Evolutionary conservation across 768 basidiomycete species (phyloP).

Genomic region (Suillus clintonianus): DNA sequence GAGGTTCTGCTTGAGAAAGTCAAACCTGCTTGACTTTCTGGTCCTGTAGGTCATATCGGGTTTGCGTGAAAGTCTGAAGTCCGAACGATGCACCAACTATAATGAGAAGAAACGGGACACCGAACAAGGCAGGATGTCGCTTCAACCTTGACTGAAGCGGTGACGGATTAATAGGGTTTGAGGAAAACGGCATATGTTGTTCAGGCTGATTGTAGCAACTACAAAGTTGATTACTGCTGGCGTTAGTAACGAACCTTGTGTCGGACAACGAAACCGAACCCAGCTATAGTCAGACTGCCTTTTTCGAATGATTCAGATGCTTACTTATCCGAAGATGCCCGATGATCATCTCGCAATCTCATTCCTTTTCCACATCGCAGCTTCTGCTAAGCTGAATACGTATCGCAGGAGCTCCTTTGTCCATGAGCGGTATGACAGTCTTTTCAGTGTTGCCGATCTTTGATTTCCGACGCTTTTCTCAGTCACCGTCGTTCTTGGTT

Average conservation of each 20-base stretch:
- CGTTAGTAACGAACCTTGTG: background rate
- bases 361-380: slow-evolving; percentile 9
- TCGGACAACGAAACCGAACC: background rate
- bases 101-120: slow-evolving; percentile 81
- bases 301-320: background rate
- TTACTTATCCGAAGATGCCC: background rate
- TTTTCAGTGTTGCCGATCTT: slow-evolving; percentile 6
- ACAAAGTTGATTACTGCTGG: background rate
- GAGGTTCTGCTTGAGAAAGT: no score
- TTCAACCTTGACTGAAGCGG: slow-evolving; percentile 46
- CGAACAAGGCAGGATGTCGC: slow-evolving; percentile 74
- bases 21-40: slow-evolving; percentile 72
- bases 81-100: slow-evolving; percentile 89
- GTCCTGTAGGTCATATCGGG: slow-evolving; percentile 86
- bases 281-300: background rate
- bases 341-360: background rate
- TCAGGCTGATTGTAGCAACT: background rate
- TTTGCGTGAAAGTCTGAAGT: slow-evolving; percentile 81
- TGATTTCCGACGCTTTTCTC: slow-evolving; percentile 9
- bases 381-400: background rate
- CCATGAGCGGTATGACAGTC: slow-evolving; percentile 25
- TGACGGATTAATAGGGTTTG: slow-evolving; percentile 45
- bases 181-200: slow-evolving; percentile 50
- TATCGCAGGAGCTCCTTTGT: background rate
- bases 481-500: slow-evolving; percentile 79